These are phyloP conservation scores for Aphanomyces stellatus DNA, from an alignment of 352 stramenopile genomes.

Conservation along the genomic window DNA sequence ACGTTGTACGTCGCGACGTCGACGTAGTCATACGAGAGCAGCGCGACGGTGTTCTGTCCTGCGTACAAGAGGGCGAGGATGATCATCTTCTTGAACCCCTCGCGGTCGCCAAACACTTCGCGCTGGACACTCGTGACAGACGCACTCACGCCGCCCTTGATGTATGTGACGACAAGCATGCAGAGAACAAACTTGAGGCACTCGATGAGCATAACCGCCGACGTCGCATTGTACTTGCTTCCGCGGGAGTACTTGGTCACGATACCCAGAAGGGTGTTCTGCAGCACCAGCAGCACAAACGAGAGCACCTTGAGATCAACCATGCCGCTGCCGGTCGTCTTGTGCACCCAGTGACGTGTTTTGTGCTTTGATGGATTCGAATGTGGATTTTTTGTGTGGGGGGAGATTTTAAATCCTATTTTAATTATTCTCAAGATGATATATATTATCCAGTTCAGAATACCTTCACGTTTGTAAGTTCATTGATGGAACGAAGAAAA, in stretches of 20 bases:
- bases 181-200: constrained; percentile 76
- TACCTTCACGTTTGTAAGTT: no score
- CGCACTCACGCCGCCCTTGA: constrained; percentile 42
- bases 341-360: no score
- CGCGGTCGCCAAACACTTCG: constrained; percentile 70
- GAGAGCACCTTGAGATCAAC: constrained; percentile 68
- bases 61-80: constrained; percentile 80
- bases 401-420: no score
- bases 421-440: no score
- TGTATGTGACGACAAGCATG: constrained; percentile 49
- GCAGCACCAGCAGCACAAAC: constrained; percentile 79
- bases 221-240: constrained; percentile 77
- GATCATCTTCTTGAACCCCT: constrained; percentile 78
- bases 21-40: constrained; percentile 83
- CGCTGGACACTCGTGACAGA: constrained; percentile 52
- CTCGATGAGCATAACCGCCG: constrained; percentile 74
- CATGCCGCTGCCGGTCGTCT: no score
- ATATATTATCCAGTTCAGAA: no score
- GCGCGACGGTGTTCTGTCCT: constrained; percentile 80
- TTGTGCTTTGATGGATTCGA: no score
- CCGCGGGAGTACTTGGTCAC: constrained; percentile 83
- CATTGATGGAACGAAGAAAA: no score
- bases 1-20: constrained; percentile 87
- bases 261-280: constrained; percentile 81
- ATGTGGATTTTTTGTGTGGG: no score